Evolutionary conservation across 2,329 filamentous ascomycete species (phyloP).

Genomic region (Stenocarpella maydis): DNA sequence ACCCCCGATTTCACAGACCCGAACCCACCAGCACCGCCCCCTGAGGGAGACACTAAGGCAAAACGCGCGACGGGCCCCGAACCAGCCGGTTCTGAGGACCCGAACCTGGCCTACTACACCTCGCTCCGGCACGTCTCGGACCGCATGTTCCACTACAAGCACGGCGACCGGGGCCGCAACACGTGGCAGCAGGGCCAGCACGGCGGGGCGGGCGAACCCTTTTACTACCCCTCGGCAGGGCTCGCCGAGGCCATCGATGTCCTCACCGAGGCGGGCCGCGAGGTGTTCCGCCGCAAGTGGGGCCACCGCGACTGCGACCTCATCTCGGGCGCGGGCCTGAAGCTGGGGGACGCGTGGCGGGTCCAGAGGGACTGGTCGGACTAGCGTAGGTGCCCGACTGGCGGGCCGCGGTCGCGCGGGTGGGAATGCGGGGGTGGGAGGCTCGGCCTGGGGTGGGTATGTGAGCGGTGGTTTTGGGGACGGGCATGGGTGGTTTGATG

Average conservation of each 20-base stretch:
- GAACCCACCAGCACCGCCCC: constrained; percentile 43
- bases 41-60: constrained; percentile 31
- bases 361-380: constrained; percentile 48
- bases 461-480: background rate
- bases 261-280: constrained; percentile 54
- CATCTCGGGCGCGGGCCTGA: constrained; percentile 39
- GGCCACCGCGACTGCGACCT: constrained; percentile 51
- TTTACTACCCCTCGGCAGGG: constrained; percentile 57
- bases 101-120: constrained; percentile 43
- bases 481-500: background rate
- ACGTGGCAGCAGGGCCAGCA: constrained; percentile 61
- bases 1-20: constrained; percentile 48
- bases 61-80: constrained; percentile 32
- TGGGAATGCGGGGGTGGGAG: no score
- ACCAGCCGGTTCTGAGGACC: constrained; percentile 30
- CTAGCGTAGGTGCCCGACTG: background rate
- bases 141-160: constrained; percentile 54
- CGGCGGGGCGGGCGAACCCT: constrained; percentile 62
- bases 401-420: background rate
- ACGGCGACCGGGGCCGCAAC: constrained; percentile 53
- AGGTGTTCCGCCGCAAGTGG: constrained; percentile 51
- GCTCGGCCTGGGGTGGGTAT: background rate
- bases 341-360: constrained; percentile 47
- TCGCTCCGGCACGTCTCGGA: constrained; percentile 41
- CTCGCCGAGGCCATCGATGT: constrained; percentile 54